phyloP scores from a whole-genome alignment of 768 basidiomycete genomes.

The Lentinula edodes region DNA sequence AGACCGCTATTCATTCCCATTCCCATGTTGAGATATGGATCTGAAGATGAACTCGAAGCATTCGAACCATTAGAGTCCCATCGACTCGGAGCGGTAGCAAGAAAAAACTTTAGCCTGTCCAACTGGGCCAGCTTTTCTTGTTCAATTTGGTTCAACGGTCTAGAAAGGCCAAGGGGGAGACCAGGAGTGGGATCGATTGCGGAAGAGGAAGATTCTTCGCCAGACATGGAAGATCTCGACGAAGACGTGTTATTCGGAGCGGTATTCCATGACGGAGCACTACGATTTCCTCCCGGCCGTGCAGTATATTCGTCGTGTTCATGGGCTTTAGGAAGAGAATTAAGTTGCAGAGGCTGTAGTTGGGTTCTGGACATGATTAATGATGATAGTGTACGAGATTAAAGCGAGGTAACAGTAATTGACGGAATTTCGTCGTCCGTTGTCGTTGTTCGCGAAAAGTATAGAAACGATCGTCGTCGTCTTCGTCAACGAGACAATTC shows the following conservation, averaged over 20 bases:
- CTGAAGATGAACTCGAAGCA: slow-evolving; percentile 20
- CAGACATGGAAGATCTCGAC: not conserved
- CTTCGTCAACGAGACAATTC: not conserved
- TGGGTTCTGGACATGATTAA: slow-evolving; percentile 5
- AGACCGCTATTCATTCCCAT: slow-evolving; percentile 3
- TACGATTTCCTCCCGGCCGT: not conserved
- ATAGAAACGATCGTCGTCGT: not conserved
- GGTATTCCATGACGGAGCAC: not conserved
- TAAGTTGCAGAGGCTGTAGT: slow-evolving; percentile 3
- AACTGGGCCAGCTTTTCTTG: slow-evolving; percentile 69
- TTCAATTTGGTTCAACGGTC: slow-evolving; percentile 60
- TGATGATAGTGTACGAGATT: not conserved
- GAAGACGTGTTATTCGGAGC: not conserved
- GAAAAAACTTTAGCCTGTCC: slow-evolving; percentile 83
- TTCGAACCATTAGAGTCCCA: slow-evolving; percentile 42
- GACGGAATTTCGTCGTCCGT: not conserved
- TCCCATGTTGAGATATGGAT: slow-evolving; percentile 7
- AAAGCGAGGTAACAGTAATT: not conserved
- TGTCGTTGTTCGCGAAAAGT: not conserved
- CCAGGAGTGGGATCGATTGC: slow-evolving; percentile 19
- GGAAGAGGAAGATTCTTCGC: slow-evolving; percentile 17
- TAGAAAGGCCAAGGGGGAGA: slow-evolving; percentile 38
- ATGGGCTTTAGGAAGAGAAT: not conserved
- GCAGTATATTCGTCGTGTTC: slow-evolving; percentile 8
- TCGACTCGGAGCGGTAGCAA: slow-evolving; percentile 75